A percentile compares a stretch with the other conserved stretches of the same genome.
These are phyloP conservation scores for Hymenotorrendiella dingleyae DNA, from an alignment of 2,329 filamentous ascomycete species.

Conservation along the genomic window DNA sequence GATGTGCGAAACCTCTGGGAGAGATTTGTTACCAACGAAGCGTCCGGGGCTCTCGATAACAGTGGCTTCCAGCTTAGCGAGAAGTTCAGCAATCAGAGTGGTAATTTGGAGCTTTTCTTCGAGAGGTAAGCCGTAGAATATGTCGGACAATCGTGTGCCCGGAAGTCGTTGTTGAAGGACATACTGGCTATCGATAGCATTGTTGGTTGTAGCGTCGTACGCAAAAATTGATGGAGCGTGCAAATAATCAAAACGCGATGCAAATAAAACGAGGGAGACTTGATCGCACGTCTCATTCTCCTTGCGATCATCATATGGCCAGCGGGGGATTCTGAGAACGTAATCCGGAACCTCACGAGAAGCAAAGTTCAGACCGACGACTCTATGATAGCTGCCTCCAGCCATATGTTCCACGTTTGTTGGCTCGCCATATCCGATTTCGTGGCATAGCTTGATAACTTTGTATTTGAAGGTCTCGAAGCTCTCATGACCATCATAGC, in stretches of 20 bases:
- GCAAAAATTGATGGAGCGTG: conserved; percentile 6
- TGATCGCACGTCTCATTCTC: conserved; percentile 11
- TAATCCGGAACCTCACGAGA: not conserved
- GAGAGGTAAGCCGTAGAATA: conserved; percentile 11
- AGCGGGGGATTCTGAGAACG: conserved; percentile 16
- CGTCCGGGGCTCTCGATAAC: conserved; percentile 5
- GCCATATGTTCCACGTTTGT: conserved; percentile 12
- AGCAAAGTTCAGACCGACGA: conserved; percentile 13
- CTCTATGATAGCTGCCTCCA: conserved; percentile 15
- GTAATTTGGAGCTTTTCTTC: conserved; percentile 15
- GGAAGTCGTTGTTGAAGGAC: conserved; percentile 15
- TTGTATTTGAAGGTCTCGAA: conserved; percentile 14
- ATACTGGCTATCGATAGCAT: conserved; percentile 10
- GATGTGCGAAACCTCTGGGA: not conserved
- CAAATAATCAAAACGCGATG: conserved; percentile 5
- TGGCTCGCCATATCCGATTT: conserved; percentile 14
- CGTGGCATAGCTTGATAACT: conserved; percentile 14
- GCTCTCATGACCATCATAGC: conserved; percentile 5
- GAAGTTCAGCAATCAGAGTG: conserved; percentile 7
- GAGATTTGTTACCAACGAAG: not conserved
- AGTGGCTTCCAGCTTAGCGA: conserved; percentile 8
- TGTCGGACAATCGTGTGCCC: conserved; percentile 1
- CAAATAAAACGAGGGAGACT: conserved; percentile 8
- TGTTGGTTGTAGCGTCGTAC: conserved; percentile 15
- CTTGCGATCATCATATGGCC: not conserved